A percentile compares a stretch with the other conserved stretches of the same genome.
Conservation (phyloP, 129 eudicot species). For the Oenanthe sinensis region DNA sequence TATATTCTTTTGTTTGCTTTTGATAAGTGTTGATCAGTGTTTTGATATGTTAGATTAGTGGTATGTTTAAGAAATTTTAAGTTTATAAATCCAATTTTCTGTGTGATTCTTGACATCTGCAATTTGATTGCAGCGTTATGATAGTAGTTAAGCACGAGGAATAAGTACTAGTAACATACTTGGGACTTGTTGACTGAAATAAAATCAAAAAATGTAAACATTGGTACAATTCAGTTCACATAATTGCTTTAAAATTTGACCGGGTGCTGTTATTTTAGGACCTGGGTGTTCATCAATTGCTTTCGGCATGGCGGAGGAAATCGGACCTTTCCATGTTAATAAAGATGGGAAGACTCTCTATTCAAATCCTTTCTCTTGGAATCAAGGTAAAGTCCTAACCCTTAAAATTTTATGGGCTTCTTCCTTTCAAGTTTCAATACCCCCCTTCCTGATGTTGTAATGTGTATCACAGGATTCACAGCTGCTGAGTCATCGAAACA, state of each 20-base stretch:
- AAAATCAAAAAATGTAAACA: background rate
- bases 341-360: slow-evolving; percentile 85
- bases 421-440: background rate
- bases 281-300: slow-evolving; percentile 98
- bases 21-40: background rate
- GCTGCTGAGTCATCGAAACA: background rate
- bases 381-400: slow-evolving; percentile 36
- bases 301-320: slow-evolving; percentile 84
- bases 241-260: slow-evolving; percentile 11
- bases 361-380: slow-evolving; percentile 86
- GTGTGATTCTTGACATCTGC: too few species aligned
- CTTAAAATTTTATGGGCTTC: background rate
- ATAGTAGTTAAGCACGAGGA: too few species aligned
- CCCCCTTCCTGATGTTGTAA: background rate
- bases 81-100: too few species aligned
- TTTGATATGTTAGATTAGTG: background rate
- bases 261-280: slow-evolving; percentile 28
- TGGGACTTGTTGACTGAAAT: too few species aligned
- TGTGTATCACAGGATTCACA: background rate
- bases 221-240: background rate
- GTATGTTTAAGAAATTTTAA: too few species aligned
- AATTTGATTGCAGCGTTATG: too few species aligned
- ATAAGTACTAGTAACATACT: too few species aligned
- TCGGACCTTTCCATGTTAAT: slow-evolving; percentile 87
- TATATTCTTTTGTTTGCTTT: background rate